Evolutionary conservation across 148 eudicot species (phyloP).

Genomic region (Salicornia ramosissima): DNA sequence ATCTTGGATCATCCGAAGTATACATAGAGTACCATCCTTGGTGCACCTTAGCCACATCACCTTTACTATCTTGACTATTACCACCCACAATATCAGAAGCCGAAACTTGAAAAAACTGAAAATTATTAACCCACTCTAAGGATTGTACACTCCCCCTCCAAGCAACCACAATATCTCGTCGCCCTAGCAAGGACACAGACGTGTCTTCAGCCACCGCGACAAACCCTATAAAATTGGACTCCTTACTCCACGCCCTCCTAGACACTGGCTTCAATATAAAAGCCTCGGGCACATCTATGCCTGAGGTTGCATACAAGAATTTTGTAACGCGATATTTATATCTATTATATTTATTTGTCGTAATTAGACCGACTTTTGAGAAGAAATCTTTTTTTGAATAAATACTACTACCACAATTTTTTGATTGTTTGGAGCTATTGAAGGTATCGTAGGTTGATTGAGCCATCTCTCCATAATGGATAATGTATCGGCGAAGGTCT

Average conservation of each 20-base stretch:
- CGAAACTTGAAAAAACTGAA: constrained; percentile 42
- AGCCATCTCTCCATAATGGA: constrained; percentile 72
- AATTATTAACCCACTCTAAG: constrained; percentile 71
- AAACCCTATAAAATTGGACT: constrained; percentile 74
- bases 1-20: constrained; percentile 56
- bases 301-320: constrained; percentile 67
- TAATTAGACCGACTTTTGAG: constrained; percentile 27
- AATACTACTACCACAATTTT: constrained; percentile 28
- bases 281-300: constrained; percentile 47
- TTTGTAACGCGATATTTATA: constrained; percentile 62
- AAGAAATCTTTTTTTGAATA: constrained; percentile 25
- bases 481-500: constrained; percentile 56
- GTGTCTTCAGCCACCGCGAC: constrained; percentile 72
- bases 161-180: constrained; percentile 67
- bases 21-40: constrained; percentile 69
- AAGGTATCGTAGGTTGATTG: constrained; percentile 70
- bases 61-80: constrained; percentile 8
- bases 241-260: constrained; percentile 75
- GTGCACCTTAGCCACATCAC: constrained; percentile 42
- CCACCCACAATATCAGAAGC: constrained; percentile 44
- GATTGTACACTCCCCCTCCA: constrained; percentile 72
- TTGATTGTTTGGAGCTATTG: constrained; percentile 42
- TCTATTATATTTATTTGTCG: constrained; percentile 31
- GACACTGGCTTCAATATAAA: constrained; percentile 57
- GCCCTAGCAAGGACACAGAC: constrained; percentile 44